Evolutionary conservation across 805 yeast genomes (phyloP).

Genomic region (Blastobotrys muscicola): DNA sequence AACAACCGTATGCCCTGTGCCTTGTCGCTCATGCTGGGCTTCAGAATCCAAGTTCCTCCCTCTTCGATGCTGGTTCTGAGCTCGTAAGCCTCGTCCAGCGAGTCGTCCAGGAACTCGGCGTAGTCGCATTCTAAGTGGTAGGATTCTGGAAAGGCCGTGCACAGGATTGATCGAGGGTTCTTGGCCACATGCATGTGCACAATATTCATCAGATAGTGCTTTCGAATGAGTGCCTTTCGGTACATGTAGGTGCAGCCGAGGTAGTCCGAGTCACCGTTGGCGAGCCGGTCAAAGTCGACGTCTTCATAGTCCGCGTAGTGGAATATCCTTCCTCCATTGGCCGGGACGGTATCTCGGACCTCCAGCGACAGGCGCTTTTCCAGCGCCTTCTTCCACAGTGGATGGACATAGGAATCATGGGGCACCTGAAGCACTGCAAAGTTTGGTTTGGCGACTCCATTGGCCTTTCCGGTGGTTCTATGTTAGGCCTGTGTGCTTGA

Average conservation of each 20-base stretch:
- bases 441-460: background rate
- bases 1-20: constrained; percentile 93
- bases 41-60: constrained; percentile 69
- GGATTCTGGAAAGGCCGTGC: constrained; percentile 58
- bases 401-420: constrained; percentile 13
- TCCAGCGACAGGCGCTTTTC: background rate
- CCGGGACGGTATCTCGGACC: background rate
- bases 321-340: constrained; percentile 34
- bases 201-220: constrained; percentile 81
- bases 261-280: constrained; percentile 38
- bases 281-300: constrained; percentile 60
- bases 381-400: constrained; percentile 14
- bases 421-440: constrained; percentile 2
- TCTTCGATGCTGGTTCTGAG: constrained; percentile 64
- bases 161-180: constrained; percentile 57
- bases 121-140: constrained; percentile 82
- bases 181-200: constrained; percentile 67
- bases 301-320: constrained; percentile 91
- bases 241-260: constrained; percentile 72
- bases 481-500: constrained; percentile 5
- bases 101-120: constrained; percentile 91
- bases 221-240: constrained; percentile 83
- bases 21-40: constrained; percentile 95
- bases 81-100: constrained; percentile 88
- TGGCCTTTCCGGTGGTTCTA: constrained; percentile 1